A percentile compares a stretch with the other conserved stretches of the same genome.
These are phyloP conservation scores for Trametes cinnabarina DNA, from an alignment of 768 basidiomycete genomes.

Conservation along the genomic window DNA sequence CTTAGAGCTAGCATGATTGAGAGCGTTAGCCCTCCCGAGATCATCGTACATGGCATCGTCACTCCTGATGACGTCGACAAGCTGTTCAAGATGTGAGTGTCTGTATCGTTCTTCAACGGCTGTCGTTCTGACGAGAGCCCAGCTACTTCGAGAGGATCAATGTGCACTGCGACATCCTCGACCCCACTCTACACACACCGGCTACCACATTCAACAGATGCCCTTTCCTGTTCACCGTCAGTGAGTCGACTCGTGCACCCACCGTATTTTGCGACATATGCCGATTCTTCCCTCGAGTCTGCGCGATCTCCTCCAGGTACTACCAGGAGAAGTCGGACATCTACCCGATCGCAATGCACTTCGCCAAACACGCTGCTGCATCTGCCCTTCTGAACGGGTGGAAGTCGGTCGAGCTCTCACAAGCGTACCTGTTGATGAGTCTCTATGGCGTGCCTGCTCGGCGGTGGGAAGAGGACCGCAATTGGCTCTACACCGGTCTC, in stretches of 20 bases:
- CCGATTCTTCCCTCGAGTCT: constrained; percentile 47
- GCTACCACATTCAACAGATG: constrained; percentile 77
- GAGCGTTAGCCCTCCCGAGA: constrained; percentile 77
- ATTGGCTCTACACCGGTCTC: constrained; percentile 86
- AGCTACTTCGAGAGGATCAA: constrained; percentile 75
- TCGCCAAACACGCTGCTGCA: constrained; percentile 79
- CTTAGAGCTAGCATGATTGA: constrained; percentile 73
- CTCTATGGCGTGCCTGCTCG: constrained; percentile 77
- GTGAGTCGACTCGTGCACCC: constrained; percentile 41
- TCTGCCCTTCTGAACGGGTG: constrained; percentile 59
- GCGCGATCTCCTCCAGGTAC: constrained; percentile 82
- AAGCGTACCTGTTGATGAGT: constrained; percentile 89
- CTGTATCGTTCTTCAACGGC: too few species aligned
- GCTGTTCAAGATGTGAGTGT: constrained; percentile 76
- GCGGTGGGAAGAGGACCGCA: constrained; percentile 87
- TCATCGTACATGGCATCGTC: constrained; percentile 76
- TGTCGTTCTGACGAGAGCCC: neutral
- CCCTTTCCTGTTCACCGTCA: constrained; percentile 88
- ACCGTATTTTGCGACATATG: neutral
- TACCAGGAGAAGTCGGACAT: constrained; percentile 82
- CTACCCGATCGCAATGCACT: constrained; percentile 87
- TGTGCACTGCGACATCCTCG: constrained; percentile 69
- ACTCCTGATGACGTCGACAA: constrained; percentile 76
- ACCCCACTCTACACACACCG: constrained; percentile 78
- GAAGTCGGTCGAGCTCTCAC: constrained; percentile 79